phyloP scores from a whole-genome alignment of 2,329 filamentous ascomycete species.

The Nannizziopsis arthrosporioides region DNA sequence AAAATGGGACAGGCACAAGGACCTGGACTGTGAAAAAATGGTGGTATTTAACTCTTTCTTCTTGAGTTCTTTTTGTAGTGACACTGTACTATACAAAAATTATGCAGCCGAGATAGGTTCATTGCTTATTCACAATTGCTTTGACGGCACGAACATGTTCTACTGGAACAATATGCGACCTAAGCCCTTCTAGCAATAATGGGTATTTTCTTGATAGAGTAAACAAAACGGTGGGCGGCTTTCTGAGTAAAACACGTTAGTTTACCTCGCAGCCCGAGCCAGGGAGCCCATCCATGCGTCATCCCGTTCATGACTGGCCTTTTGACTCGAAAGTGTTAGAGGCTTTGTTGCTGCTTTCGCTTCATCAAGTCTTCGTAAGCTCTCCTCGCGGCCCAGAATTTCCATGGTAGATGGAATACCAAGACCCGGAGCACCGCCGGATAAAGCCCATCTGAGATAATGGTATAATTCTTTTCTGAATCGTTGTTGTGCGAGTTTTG shows the following conservation, averaged over 20 bases:
- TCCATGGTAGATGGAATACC: slow-evolving; percentile 43
- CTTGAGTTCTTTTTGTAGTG: slow-evolving; percentile 3
- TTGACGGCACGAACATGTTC: too few species aligned
- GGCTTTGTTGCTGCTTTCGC: slow-evolving; percentile 26
- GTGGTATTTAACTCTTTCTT: slow-evolving; percentile 32
- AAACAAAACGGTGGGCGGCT: background rate
- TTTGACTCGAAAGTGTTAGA: slow-evolving; percentile 8
- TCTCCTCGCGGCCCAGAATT: slow-evolving; percentile 44
- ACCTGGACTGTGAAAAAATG: slow-evolving; percentile 29
- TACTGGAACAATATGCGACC: too few species aligned
- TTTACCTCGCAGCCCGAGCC: slow-evolving; percentile 7
- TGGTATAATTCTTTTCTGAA: slow-evolving; percentile 41
- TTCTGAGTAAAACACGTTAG: too few species aligned
- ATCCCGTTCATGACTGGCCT: background rate
- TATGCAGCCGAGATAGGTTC: background rate
- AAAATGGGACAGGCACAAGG: slow-evolving; percentile 9
- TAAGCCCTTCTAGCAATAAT: too few species aligned
- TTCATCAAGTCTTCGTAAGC: slow-evolving; percentile 35
- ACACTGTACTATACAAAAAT: background rate
- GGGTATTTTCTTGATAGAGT: too few species aligned
- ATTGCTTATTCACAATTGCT: too few species aligned
- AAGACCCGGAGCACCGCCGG: slow-evolving; percentile 43
- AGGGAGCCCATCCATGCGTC: slow-evolving; percentile 14
- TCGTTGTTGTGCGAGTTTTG: slow-evolving; percentile 22
- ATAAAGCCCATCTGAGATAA: slow-evolving; percentile 47